Evolutionary conservation across 208 protist species (phyloP).

Genomic region (Trypanosomatidae sp.): DNA sequence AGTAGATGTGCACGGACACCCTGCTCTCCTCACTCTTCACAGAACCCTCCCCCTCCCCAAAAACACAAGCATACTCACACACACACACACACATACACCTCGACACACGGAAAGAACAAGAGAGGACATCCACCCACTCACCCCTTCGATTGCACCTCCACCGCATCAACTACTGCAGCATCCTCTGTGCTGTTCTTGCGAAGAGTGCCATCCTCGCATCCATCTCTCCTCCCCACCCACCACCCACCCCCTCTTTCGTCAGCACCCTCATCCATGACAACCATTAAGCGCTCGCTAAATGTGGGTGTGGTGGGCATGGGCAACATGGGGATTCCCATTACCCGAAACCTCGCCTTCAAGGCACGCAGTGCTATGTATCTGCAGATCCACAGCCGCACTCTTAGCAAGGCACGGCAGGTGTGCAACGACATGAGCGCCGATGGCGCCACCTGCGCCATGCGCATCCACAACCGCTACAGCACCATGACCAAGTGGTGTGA

Average conservation of each 20-base stretch:
- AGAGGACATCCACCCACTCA: background rate
- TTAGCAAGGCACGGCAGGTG: conserved; percentile 61
- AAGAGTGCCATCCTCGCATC: background rate
- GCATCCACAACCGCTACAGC: conserved; percentile 76
- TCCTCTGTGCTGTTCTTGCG: conserved; percentile 2
- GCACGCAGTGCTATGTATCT: conserved; percentile 84
- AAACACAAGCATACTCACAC: background rate
- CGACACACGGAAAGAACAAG: background rate
- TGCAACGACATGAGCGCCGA: conserved; percentile 81
- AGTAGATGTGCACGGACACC: background rate
- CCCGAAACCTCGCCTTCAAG: conserved; percentile 88
- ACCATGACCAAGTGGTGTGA: conserved; percentile 91
- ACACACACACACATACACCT: background rate
- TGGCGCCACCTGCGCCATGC: conserved; percentile 84
- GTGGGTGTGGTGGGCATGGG: conserved; percentile 86
- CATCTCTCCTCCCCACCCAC: background rate
- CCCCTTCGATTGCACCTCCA: background rate
- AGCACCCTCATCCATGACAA: conserved; percentile 24
- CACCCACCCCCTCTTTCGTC: background rate
- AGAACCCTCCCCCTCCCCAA: background rate
- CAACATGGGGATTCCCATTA: conserved; percentile 87
- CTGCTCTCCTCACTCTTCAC: background rate
- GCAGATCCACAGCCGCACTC: conserved; percentile 78
- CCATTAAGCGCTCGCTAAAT: conserved; percentile 82
- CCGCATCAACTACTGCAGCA: background rate